Evolutionary conservation across 257 asterid genomes (phyloP), one percentile per base, ranked within the genome.

Genomic region (Cordia subcordata): DNA sequence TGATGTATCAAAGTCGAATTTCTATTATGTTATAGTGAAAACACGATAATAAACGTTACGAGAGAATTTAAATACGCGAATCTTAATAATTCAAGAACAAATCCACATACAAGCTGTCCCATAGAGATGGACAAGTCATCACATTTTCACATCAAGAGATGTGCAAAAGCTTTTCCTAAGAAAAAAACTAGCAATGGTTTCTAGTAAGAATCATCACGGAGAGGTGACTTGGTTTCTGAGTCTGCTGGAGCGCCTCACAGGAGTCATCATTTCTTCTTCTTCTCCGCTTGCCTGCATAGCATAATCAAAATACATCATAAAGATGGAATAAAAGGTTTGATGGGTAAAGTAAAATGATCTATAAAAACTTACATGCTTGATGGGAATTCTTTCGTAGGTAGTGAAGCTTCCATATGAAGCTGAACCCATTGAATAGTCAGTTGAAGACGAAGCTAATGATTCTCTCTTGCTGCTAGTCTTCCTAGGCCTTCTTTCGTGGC

Each of bases 341-440:
- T 27, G 6, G 23, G 13, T 47, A 37, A 13, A 10, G 17, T 1
- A 8, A 52, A n/a, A n/a, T n/a, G n/a, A n/a, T n/a, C n/a, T n/a
- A n/a, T 8, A 18, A n/a, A 11, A 4, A 72, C 94, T 89, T 63
- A 86, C 99, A 72, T 78, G 64, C 65, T 81, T 92, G 66, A 50
- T 65, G 21, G 88, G 86, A 61, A 86, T 81, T 72, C 69, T 85
- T 71, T 93, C 99, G 22, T 69, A 85, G 5, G 99, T 83, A 49
- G 99, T 89, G 94, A 88, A 93, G 87, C 97, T 93, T 62, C 99
- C 97, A 61, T 86, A 93, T 0, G 97, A 89, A 70, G 76, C 83
- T 0, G 94, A 75, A 14, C 60, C 85, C 18, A 33, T 12, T 1
- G 88, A 78, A 54, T 40, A 63, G 57, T 68, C 86, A 1, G 87